These are phyloP conservation scores for Acer saccharum DNA, from an alignment of 345 rosid genomes.

Conservation along the genomic window DNA sequence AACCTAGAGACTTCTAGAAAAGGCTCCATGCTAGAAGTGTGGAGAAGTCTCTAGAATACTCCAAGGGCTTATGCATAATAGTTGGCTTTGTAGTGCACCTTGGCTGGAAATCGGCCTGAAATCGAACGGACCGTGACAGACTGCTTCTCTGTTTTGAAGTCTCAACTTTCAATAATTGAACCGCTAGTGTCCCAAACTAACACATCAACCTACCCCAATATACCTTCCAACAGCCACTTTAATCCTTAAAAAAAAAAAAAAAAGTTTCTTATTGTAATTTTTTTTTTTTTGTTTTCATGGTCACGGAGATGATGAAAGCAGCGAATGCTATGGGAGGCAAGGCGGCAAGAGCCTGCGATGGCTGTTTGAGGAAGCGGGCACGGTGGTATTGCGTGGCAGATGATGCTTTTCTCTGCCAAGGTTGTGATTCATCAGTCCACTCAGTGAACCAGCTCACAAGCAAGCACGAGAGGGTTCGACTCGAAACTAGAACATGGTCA, in stretches of 20 bases:
- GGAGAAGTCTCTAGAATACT: too few species aligned
- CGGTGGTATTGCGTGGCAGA: slow-evolving; percentile 66
- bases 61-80: too few species aligned
- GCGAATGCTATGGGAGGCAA: slow-evolving; percentile 37
- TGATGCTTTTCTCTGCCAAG: slow-evolving; percentile 74
- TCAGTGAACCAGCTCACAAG: slow-evolving; percentile 64
- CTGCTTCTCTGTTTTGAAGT: neutral
- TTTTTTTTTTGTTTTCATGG: neutral
- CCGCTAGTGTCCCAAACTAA: neutral
- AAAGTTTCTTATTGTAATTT: neutral
- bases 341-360: slow-evolving; percentile 54
- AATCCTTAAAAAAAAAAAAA: neutral
- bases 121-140: too few species aligned
- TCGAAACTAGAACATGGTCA: slow-evolving; percentile 27
- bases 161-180: slow-evolving; percentile 14
- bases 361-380: slow-evolving; percentile 51
- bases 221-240: neutral
- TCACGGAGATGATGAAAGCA: slow-evolving; percentile 19
- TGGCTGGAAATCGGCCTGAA: too few species aligned
- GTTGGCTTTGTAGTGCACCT: too few species aligned
- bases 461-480: slow-evolving; percentile 59
- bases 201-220: neutral
- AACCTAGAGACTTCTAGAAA: too few species aligned
- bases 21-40: too few species aligned
- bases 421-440: slow-evolving; percentile 63